phyloP scores from a whole-genome alignment of 75 land plant genomes.

The Pseudotsuga menziesii region DNA sequence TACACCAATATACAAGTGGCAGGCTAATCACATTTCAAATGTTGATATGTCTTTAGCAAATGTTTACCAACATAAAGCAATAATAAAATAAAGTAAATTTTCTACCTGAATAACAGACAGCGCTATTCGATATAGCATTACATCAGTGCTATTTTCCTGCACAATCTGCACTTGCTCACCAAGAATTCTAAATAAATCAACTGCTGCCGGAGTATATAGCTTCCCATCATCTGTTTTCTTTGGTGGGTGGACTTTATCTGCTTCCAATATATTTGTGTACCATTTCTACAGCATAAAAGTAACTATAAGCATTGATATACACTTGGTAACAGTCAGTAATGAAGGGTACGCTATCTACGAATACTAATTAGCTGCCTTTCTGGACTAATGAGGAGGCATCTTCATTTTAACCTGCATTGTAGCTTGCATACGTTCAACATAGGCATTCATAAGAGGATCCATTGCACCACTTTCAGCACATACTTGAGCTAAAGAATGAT shows the following conservation, averaged over 20 bases:
- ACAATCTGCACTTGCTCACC: constrained; percentile 98
- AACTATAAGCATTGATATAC: constrained; percentile 2
- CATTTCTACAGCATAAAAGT: constrained; percentile 65
- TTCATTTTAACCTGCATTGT: constrained; percentile 65
- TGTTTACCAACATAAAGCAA: not conserved
- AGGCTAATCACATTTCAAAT: not conserved
- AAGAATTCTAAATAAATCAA: constrained; percentile 92
- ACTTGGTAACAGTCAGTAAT: not conserved
- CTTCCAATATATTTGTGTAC: constrained; percentile 92
- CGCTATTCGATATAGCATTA: constrained; percentile 93
- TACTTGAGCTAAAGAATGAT: constrained; percentile 90
- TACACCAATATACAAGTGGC: not conserved
- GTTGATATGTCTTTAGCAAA: not conserved
- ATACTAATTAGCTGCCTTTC: not conserved
- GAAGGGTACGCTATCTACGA: not conserved
- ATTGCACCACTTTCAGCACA: constrained; percentile 99
- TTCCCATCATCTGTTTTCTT: constrained; percentile 93
- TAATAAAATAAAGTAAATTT: not conserved
- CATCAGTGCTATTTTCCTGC: constrained; percentile 95
- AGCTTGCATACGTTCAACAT: constrained; percentile 96
- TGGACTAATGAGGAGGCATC: not conserved
- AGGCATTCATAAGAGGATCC: constrained; percentile 99
- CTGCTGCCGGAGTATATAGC: constrained; percentile 93
- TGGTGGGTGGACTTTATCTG: constrained; percentile 79
- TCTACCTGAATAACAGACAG: constrained; percentile 91